A percentile compares a stretch with the other conserved stretches of the same genome.
Evolutionary conservation across 2,329 filamentous ascomycete genomes (phyloP).

Genomic region (Trichoderma sp.): DNA sequence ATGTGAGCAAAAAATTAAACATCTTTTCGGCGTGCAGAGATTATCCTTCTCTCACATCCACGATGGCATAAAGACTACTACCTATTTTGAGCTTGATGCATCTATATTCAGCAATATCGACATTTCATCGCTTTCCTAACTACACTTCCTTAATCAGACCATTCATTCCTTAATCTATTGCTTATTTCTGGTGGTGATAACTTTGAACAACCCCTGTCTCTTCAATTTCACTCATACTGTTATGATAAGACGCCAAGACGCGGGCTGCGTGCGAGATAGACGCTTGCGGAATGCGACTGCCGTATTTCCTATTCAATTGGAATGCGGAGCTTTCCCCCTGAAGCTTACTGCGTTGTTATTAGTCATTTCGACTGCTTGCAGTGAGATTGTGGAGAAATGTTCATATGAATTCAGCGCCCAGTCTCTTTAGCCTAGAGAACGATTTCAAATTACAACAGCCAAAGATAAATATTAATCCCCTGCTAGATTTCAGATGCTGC

Average conservation of each 20-base stretch:
- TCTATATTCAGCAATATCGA: background rate
- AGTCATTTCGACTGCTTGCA: background rate
- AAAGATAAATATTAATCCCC: background rate
- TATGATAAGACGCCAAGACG: too few species aligned
- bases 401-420: background rate
- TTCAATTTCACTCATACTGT: too few species aligned
- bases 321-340: background rate
- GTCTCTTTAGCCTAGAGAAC: background rate
- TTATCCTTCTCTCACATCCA: too few species aligned
- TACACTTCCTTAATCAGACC: too few species aligned
- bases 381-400: background rate
- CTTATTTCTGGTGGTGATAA: too few species aligned
- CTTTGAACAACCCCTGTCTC: too few species aligned
- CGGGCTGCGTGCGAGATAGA: too few species aligned
- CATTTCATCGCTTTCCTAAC: background rate
- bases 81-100: background rate
- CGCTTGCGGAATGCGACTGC: background rate
- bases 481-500: background rate
- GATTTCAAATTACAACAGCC: background rate
- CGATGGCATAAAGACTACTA: background rate
- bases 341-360: background rate
- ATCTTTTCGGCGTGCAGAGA: too few species aligned
- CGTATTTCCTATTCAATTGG: background rate
- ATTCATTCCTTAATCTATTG: too few species aligned
- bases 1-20: too few species aligned